Evolutionary conservation across 2,329 filamentous ascomycete genomes (phyloP).

Genomic region (Pestalotiopsis fici): DNA sequence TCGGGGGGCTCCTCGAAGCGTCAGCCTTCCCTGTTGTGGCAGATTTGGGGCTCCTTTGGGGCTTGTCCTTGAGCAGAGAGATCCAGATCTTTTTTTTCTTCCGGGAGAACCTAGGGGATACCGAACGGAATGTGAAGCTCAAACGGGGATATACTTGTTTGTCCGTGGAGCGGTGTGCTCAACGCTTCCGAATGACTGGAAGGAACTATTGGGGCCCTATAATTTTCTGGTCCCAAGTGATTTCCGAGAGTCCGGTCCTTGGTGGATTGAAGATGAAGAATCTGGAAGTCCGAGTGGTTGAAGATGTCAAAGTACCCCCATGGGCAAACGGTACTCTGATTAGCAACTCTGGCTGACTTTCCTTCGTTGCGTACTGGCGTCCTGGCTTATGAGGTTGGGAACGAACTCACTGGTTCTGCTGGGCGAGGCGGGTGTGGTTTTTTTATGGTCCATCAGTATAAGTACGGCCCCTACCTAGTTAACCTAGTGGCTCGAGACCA

Average conservation of each 20-base stretch:
- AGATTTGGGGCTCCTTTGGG: not conserved
- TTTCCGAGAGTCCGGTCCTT: conserved; percentile 2
- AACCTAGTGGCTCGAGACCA: not conserved
- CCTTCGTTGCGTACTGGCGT: conserved; percentile 5
- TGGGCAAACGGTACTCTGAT: conserved; percentile 4
- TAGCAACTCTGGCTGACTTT: conserved; percentile 11
- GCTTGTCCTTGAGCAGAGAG: conserved; percentile 6
- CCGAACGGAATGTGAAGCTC: conserved; percentile 4
- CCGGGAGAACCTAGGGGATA: conserved; percentile 11
- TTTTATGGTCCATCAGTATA: conserved; percentile 5
- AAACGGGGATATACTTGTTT: conserved; percentile 15
- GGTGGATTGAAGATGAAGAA: conserved; percentile 1
- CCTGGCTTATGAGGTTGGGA: conserved; percentile 1
- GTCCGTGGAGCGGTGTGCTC: conserved; percentile 12
- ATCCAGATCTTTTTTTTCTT: conserved; percentile 7
- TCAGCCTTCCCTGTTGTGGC: conserved; percentile 5
- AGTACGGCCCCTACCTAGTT: not conserved
- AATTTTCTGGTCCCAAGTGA: not conserved
- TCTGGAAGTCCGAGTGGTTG: not conserved
- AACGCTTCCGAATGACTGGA: not conserved
- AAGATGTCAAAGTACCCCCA: not conserved
- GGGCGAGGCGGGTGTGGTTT: not conserved
- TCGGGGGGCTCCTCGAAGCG: not conserved
- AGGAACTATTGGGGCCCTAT: conserved; percentile 3
- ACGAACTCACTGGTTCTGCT: not conserved